A percentile compares a stretch with the other conserved stretches of the same genome.
phyloP scores from a whole-genome alignment of 345 rosid genomes.

The Toxicodendron radicans region DNA sequence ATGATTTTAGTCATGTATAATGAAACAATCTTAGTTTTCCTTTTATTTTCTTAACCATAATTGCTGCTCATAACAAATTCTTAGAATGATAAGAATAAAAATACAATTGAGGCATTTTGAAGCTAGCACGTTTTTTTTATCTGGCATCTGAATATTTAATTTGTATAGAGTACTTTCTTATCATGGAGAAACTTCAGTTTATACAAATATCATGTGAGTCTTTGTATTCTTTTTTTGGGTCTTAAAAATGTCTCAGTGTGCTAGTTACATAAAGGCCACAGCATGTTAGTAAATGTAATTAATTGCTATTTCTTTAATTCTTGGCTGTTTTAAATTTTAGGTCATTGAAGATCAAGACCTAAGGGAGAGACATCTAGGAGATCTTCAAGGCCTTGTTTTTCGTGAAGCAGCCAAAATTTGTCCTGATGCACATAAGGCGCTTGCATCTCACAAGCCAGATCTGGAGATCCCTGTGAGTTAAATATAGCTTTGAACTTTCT shows the following conservation, averaged over 20 bases:
- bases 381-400: constrained; percentile 70
- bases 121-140: not conserved
- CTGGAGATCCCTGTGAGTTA: constrained; percentile 77
- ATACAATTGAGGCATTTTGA: not conserved
- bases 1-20: not conserved
- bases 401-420: constrained; percentile 51
- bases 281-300: not conserved
- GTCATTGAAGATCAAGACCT: constrained; percentile 62
- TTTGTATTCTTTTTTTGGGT: not conserved
- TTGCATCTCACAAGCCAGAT: constrained; percentile 48
- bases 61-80: not conserved
- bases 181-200: not conserved
- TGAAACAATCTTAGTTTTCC: not conserved
- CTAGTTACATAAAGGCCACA: not conserved
- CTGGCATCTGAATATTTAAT: not conserved
- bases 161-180: not conserved
- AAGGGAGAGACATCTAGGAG: constrained; percentile 80
- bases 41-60: not conserved
- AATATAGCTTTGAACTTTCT: not conserved
- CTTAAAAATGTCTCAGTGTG: not conserved
- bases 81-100: not conserved
- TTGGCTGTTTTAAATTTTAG: constrained; percentile 31
- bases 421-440: constrained; percentile 62
- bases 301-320: not conserved
- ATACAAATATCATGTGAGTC: not conserved